Evolutionary conservation across 345 rosid genomes (phyloP).

Genomic region (Arabidopsis arenosa): DNA sequence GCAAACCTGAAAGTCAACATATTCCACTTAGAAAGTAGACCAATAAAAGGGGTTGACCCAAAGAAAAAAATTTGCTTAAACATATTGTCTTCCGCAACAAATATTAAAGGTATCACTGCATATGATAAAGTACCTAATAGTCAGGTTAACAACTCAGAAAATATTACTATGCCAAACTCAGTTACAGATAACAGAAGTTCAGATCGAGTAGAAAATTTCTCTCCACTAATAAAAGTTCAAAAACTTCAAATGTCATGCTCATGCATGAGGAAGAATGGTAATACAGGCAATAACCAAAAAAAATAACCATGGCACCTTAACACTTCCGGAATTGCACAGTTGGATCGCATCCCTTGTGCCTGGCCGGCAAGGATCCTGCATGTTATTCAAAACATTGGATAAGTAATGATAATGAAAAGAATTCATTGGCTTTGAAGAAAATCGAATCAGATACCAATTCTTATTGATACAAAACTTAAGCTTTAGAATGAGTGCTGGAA

Average conservation of each 20-base stretch:
- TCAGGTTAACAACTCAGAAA: not conserved
- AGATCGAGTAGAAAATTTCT: not conserved
- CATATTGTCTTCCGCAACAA: not conserved
- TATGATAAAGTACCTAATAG: not conserved
- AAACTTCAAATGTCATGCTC: constrained; percentile 13
- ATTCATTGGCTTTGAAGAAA: not conserved
- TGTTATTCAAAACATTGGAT: not conserved
- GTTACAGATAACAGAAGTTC: not conserved
- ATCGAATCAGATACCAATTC: not conserved
- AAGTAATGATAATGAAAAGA: not conserved
- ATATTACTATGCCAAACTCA: constrained; percentile 10
- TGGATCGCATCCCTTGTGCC: constrained; percentile 65
- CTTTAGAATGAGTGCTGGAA: constrained; percentile 2
- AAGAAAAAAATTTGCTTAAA: not conserved
- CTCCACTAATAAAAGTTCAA: not conserved
- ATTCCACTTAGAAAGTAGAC: not conserved
- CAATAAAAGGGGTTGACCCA: not conserved
- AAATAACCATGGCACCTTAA: constrained; percentile 52
- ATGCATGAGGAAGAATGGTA: constrained; percentile 6
- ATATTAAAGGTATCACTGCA: not conserved
- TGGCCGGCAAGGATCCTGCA: constrained; percentile 86
- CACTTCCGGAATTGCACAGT: constrained; percentile 66
- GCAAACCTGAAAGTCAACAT: constrained; percentile 59
- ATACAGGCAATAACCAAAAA: constrained; percentile 2
- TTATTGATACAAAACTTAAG: not conserved